phyloP scores from a whole-genome alignment of 2,329 filamentous ascomycete genomes.

The Cordyceps militaris region DNA sequence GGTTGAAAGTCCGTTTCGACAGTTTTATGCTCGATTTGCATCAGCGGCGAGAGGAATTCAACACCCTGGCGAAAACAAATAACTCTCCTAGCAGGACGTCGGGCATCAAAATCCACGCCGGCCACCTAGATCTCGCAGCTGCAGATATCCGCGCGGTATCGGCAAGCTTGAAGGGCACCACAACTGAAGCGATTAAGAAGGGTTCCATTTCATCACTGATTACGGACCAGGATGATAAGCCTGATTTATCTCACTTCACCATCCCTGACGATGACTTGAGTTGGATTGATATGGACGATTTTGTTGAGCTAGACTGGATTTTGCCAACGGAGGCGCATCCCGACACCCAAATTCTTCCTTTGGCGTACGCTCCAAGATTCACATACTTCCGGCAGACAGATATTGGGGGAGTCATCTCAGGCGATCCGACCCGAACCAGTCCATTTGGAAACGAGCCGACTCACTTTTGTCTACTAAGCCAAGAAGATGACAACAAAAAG shows the following conservation, averaged over 20 bases:
- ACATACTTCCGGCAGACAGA: conserved; percentile 98
- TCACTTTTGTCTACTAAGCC: conserved; percentile 91
- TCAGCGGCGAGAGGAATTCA: conserved; percentile 86
- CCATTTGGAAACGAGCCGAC: conserved; percentile 90
- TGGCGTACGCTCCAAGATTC: conserved; percentile 88
- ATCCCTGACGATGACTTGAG: conserved; percentile 93
- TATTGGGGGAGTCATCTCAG: conserved; percentile 69
- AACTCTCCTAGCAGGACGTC: conserved; percentile 76
- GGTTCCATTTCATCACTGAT: conserved; percentile 45
- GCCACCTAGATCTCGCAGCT: conserved; percentile 83
- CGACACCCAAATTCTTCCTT: conserved; percentile 85
- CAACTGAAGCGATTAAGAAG: conserved; percentile 65
- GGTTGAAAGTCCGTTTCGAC: conserved; percentile 91
- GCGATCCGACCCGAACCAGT: conserved; percentile 76
- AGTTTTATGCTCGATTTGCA: conserved; percentile 97
- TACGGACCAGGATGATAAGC: conserved; percentile 49
- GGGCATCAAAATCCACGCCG: conserved; percentile 92
- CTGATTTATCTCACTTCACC: conserved; percentile 79
- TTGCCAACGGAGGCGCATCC: conserved; percentile 83
- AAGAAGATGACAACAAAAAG: conserved; percentile 77
- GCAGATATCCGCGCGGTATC: conserved; percentile 92
- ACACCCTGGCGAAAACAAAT: conserved; percentile 68
- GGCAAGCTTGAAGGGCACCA: conserved; percentile 77
- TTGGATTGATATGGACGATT: conserved; percentile 99
- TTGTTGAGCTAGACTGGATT: conserved; percentile 96